Percentiles rank a stretch among this genome's conserved stretches.
These are phyloP conservation scores for Talaromyces proteolyticus DNA, from an alignment of 495 filamentous ascomycete species.

Conservation along the genomic window DNA sequence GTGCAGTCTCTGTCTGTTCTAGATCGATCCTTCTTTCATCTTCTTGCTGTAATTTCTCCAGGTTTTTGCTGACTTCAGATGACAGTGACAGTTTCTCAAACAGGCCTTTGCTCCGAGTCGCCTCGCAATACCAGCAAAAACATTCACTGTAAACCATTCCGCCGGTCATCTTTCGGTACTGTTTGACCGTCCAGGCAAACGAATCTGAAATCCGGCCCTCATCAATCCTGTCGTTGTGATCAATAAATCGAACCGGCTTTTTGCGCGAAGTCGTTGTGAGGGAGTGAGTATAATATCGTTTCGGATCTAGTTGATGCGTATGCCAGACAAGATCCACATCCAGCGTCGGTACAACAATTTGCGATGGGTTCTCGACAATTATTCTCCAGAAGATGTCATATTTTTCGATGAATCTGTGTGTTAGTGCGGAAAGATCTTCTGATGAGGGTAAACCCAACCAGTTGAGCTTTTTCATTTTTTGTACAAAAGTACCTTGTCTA, in stretches of 20 bases:
- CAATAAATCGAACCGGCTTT: slow-evolving; percentile 44
- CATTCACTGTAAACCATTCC: slow-evolving; percentile 72
- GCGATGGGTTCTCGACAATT: slow-evolving; percentile 46
- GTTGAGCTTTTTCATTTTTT: slow-evolving; percentile 76
- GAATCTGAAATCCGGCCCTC: slow-evolving; percentile 51
- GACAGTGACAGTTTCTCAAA: too few species aligned
- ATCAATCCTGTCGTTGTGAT: slow-evolving; percentile 82
- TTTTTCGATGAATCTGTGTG: slow-evolving; percentile 59
- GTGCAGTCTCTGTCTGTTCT: too few species aligned
- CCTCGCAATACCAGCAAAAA: slow-evolving; percentile 89
- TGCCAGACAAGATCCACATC: slow-evolving; percentile 84
- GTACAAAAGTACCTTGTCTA: slow-evolving; percentile 70
- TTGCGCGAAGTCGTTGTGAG: not conserved
- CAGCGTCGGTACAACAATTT: slow-evolving; percentile 70
- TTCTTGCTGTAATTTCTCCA: too few species aligned
- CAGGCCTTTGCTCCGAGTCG: too few species aligned
- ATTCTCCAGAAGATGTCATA: slow-evolving; percentile 66
- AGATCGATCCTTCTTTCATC: too few species aligned
- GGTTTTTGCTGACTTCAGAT: too few species aligned
- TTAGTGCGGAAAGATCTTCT: slow-evolving; percentile 45
- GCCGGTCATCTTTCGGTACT: slow-evolving; percentile 54
- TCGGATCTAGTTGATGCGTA: slow-evolving; percentile 59
- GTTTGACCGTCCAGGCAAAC: slow-evolving; percentile 71
- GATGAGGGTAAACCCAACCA: slow-evolving; percentile 64
- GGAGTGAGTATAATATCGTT: slow-evolving; percentile 56